These are phyloP conservation scores for Hygrophorus russula DNA, from an alignment of 768 basidiomycete species.

Conservation along the genomic window DNA sequence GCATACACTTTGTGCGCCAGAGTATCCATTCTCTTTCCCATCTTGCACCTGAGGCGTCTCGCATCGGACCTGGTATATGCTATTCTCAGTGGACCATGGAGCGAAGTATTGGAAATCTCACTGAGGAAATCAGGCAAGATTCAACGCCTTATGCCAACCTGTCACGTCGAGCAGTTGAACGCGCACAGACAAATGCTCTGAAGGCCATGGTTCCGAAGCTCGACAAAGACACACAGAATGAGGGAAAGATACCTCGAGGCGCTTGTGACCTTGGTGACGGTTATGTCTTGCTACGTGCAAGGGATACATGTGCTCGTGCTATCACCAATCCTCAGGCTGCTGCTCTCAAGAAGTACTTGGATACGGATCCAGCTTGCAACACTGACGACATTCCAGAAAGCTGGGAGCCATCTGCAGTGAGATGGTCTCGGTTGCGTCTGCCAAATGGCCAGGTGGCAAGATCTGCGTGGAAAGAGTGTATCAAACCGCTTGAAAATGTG, in stretches of 20 bases:
- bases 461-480: constrained; percentile 12
- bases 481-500: not conserved
- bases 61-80: not conserved
- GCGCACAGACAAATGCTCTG: constrained; percentile 2
- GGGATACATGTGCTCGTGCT: too few species aligned
- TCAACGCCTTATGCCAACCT: constrained; percentile 6
- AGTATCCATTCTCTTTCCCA: constrained; percentile 6
- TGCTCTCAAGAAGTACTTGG: too few species aligned
- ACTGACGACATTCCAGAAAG: too few species aligned
- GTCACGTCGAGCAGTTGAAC: not conserved
- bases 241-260: not conserved
- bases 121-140: constrained; percentile 4
- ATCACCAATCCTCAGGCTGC: too few species aligned
- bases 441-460: constrained; percentile 16
- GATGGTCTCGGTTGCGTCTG: constrained; percentile 14
- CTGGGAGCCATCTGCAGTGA: too few species aligned
- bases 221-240: not conserved
- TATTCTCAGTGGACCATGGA: constrained; percentile 5
- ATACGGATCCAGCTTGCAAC: too few species aligned
- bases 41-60: constrained; percentile 2
- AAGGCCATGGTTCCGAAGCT: constrained; percentile 5
- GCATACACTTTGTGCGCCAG: constrained; percentile 3
- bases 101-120: constrained; percentile 5
- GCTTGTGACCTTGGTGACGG: not conserved
- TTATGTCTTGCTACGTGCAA: constrained; percentile 1